Evolutionary conservation across 2,329 filamentous ascomycete genomes (phyloP), one percentile per base, ranked within the genome.

Genomic region (Fusarium illudens): DNA sequence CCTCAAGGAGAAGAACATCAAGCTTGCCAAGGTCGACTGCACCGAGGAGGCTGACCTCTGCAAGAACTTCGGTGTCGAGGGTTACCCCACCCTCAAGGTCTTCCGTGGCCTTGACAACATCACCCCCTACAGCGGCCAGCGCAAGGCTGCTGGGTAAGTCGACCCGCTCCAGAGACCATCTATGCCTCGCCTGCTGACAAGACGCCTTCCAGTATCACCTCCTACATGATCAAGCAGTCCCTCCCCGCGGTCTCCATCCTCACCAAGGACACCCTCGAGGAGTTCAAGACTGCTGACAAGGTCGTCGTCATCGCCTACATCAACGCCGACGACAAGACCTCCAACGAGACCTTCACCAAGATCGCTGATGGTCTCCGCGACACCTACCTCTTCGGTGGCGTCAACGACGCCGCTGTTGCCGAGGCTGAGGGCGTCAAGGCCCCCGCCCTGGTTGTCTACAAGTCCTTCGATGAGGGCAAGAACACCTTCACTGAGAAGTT

Each of bases 281-380:
- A 97, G 75, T 97, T 99, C 90, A 98, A 98, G 90, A 95, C 91
- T 64, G 89, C 94, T 79, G 96, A 99, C 84, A 97, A 97, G 86
- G 93, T 98, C 68, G 95, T 98, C 64, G 81, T 98, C 58, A 90
- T 99, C 68, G 95, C 90, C 73, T 99, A 94, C 87, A 88, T 97
- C 76, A 89, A 89, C 71, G 84, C 88, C 65, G 86, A 92, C 64
- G 92, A 93, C 81, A 97, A 97, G 88, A 82, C 89, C 70, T 93
- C 93, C 72, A 96, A 93, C 84, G 89, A 95, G 80, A 94, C 92
- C 74, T 98, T 94, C 84, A 88, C 84, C 70, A 81, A 88, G 73
- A 86, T 90, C 55, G 91, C 91, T 58, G 89, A 93, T 77, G 86
- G 88, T 75, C 89, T 95, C 79, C 91, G 96, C 70, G 95, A 99